Percentiles rank a stretch among this genome's conserved stretches.
Evolutionary conservation across 352 stramenopile species (phyloP).

Genomic region (Phytopythium boreale): DNA sequence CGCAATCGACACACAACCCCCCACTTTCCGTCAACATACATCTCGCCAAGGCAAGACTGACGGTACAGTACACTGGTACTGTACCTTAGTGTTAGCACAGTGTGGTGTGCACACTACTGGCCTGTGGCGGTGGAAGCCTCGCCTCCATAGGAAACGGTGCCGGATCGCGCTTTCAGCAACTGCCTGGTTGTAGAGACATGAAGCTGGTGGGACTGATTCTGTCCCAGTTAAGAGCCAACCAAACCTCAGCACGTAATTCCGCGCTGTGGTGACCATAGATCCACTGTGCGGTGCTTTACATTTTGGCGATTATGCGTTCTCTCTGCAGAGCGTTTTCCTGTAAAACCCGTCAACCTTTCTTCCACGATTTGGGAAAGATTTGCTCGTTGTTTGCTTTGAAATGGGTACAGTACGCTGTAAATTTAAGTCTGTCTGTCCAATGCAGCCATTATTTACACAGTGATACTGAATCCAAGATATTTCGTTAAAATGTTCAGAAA

Average conservation of each 20-base stretch:
- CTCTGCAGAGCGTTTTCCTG: neutral
- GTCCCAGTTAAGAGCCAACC: neutral
- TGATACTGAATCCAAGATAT: neutral
- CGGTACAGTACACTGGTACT: too few species aligned
- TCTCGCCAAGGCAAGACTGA: too few species aligned
- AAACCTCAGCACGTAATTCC: slow-evolving; percentile 1
- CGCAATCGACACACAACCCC: too few species aligned
- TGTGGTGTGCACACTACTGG: too few species aligned
- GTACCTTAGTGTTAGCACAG: too few species aligned
- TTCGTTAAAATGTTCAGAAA: neutral
- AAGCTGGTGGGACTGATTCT: neutral
- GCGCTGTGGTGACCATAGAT: neutral
- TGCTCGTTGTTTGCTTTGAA: neutral
- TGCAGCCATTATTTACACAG: neutral
- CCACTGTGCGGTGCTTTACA: neutral
- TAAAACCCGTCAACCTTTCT: neutral
- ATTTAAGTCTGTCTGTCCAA: neutral
- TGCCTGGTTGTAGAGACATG: neutral
- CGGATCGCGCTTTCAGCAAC: neutral
- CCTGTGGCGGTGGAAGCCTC: neutral
- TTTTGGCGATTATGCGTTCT: neutral
- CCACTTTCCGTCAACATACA: too few species aligned
- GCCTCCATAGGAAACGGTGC: neutral
- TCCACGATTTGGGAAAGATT: neutral
- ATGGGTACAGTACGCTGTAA: neutral